Evolutionary conservation across 371 early-diverging fungal species (phyloP), one percentile per base, ranked within the genome.

Genomic region (Mortierella sp.): DNA sequence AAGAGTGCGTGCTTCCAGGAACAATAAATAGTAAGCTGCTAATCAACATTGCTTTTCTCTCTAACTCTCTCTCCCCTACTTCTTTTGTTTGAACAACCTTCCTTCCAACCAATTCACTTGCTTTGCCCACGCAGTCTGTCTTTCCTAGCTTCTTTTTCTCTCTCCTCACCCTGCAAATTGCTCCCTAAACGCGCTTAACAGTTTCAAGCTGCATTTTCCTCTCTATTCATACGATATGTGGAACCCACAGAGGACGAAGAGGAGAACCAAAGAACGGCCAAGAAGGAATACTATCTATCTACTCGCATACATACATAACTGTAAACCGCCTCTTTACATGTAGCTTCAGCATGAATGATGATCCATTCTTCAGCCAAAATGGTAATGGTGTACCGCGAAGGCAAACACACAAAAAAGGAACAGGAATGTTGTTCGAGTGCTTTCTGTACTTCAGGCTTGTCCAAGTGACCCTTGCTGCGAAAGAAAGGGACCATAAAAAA

Each of bases 331-430:
- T 37, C 10, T 37, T 37, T 19, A 67, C 67, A 67, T 40, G 10
- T 61, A 64, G 21, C 34, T 50, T 67, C 55, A 80, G 80, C 76
- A 75, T 75, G 80, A 80, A 80, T 80, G 69, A 80, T 26, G 69
- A 80, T 75, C 76, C 80, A 75, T 43, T 80, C 76, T 64, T 75
- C 76, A 72, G 76, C 69, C 55, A 59, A 75, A 59, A 75, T 31
- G 46, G 61, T 61, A 72, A 31, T 37, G 44, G 51, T 40, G 31
- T 71, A 24, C 61, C 34, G 31, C 16, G 61, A 61, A 31, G 16
- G 13, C 50, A 14, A 50, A 19, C 14, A 31, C 5, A 31, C 16
- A 26, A 57, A 57, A 28, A 50, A 50, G 50, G 50, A 57, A 57
- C 71, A 43, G 31, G 71, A 71, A 50, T 71, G 34, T 51, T 31